Conservation (phyloP, 306 rosid genomes). For the Begonia loranthoides region DNA sequence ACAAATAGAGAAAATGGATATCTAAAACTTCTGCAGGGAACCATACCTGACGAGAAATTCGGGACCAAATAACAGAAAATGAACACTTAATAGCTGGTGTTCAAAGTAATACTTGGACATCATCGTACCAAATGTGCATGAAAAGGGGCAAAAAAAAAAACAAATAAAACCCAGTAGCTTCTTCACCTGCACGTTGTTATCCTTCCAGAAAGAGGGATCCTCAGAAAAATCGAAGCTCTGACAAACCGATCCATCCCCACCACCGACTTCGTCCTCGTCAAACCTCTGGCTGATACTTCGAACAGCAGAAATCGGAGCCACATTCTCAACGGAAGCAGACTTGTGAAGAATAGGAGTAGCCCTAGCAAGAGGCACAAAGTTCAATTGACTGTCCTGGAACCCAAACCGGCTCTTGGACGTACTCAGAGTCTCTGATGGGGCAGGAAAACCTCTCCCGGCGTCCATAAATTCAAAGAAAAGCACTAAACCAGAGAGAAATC, state of each 20-base stretch:
- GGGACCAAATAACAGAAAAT: too few species aligned
- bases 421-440: conserved; percentile 70
- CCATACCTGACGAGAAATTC: too few species aligned
- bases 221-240: conserved; percentile 65
- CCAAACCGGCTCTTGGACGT: conserved; percentile 83
- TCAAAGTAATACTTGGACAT: too few species aligned
- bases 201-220: conserved; percentile 95
- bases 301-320: conserved; percentile 28
- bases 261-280: conserved; percentile 24
- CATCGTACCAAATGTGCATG: too few species aligned
- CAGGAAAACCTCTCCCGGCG: conserved; percentile 29
- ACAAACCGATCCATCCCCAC: conserved; percentile 23
- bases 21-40: too few species aligned
- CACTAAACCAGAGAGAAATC: background rate
- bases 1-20: too few species aligned
- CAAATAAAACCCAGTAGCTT: too few species aligned
- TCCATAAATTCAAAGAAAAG: background rate
- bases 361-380: conserved; percentile 26
- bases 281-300: conserved; percentile 39
- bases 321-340: conserved; percentile 37
- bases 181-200: conserved; percentile 87
- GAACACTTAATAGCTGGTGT: too few species aligned
- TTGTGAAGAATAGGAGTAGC: conserved; percentile 54
- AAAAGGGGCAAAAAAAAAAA: too few species aligned
- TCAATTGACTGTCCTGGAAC: conserved; percentile 55